phyloP scores from a whole-genome alignment of 306 rosid genomes.

The Rosa chinensis region DNA sequence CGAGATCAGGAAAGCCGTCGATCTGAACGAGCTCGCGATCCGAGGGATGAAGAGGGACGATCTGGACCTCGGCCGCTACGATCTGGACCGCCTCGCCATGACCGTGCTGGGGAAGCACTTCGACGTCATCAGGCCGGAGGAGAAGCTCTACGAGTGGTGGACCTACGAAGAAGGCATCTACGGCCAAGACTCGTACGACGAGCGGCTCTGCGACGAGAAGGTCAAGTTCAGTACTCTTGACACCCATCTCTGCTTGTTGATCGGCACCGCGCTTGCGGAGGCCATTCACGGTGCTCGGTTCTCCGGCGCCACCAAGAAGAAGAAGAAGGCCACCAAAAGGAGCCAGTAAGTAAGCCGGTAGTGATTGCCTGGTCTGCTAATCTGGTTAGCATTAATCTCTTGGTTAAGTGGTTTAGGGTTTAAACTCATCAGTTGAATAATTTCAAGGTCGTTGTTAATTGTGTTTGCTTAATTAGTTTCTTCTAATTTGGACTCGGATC shows the following conservation, averaged over 20 bases:
- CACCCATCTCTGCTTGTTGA: constrained; percentile 15
- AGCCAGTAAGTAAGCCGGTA: not conserved
- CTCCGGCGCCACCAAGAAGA: not conserved
- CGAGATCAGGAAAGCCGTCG: constrained; percentile 24
- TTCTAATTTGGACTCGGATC: not conserved
- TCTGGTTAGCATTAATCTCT: not conserved
- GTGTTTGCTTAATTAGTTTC: not conserved
- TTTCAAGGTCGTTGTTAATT: not conserved
- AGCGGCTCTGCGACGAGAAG: constrained; percentile 8
- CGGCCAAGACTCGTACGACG: not conserved
- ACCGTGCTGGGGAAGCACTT: constrained; percentile 20
- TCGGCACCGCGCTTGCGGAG: constrained; percentile 7
- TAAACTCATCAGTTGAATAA: not conserved
- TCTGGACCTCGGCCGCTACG: constrained; percentile 17
- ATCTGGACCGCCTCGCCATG: constrained; percentile 19
- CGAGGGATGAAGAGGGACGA: constrained; percentile 9
- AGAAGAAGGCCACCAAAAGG: not conserved
- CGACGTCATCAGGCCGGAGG: constrained; percentile 18
- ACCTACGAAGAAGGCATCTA: not conserved
- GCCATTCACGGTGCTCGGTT: not conserved
- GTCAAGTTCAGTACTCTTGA: constrained; percentile 17
- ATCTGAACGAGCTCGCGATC: constrained; percentile 3
- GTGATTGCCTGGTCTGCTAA: not conserved
- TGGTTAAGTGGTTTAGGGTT: not conserved
- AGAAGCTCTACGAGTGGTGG: not conserved